phyloP scores from a whole-genome alignment of 495 filamentous ascomycete genomes.

The Alectoria sarmentosa region DNA sequence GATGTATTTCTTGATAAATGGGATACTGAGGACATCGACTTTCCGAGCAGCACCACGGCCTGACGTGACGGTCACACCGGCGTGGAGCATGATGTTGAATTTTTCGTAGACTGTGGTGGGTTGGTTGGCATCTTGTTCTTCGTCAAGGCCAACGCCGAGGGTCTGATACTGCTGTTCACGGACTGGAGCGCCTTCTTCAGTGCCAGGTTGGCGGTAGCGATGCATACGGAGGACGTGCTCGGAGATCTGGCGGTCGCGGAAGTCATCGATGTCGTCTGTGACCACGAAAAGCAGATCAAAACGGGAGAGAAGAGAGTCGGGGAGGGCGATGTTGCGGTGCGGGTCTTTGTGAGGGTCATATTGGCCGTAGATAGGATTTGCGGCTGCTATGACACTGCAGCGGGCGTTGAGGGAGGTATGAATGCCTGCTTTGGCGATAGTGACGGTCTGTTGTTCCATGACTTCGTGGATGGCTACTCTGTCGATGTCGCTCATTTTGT shows the following conservation, averaged over 20 bases:
- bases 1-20: conserved; percentile 99
- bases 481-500: conserved; percentile 99
- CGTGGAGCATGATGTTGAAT: conserved; percentile 92
- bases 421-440: conserved; percentile 97
- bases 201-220: conserved; percentile 86
- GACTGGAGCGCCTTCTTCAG: conserved; percentile 91
- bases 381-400: conserved; percentile 93
- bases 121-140: conserved; percentile 60
- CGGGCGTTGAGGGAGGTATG: conserved; percentile 96
- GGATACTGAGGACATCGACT: conserved; percentile 89
- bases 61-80: conserved; percentile 71
- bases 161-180: conserved; percentile 80
- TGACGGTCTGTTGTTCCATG: conserved; percentile 99
- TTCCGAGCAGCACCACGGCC: conserved; percentile 64
- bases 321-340: conserved; percentile 95
- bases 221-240: conserved; percentile 99
- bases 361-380: conserved; percentile 96
- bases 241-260: conserved; percentile 81
- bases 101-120: conserved; percentile 94
- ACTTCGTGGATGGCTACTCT: conserved; percentile 99
- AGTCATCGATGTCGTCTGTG: conserved; percentile 95
- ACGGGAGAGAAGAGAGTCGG: conserved; percentile 94
- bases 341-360: conserved; percentile 99
- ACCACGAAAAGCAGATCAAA: conserved; percentile 98
- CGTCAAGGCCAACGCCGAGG: conserved; percentile 81